Base-by-base conservation (phyloP, 345 rosid species). In the Cardamine chenopodiifolia region DNA sequence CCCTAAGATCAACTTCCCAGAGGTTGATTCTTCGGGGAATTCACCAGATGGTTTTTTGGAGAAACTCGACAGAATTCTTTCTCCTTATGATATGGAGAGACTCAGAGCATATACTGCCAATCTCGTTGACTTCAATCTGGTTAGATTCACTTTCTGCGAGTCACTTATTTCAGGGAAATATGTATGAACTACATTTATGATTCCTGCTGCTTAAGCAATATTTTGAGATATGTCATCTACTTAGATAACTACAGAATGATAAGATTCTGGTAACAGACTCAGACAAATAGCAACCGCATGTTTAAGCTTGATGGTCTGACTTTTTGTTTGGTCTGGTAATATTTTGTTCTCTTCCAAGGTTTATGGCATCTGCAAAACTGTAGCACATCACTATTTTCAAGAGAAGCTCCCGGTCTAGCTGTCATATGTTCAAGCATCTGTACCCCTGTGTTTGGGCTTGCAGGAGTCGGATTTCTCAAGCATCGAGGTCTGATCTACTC, bases 361-460 rank as follows among this genome's bases (percentile, higher is more conserved):
- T 56, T 53, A 82, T 62, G 90, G 88, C 79, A 68, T 86, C 55
- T 83, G 87, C 78, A 88, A 93, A 12, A 76, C 73, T 68, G 90
- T 95, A 57, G 95, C 98, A 20, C 86, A 80, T 60, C 76, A 79
- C 8, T 95, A 90, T 83, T 95, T 92, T 61, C 87, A 75, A 77
- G 94, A 82, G 90, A 89, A 82, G 90, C 83, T 95, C 76, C 97
- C 96, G 0, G 82, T 92, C 72, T 74, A 97, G 2, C 67, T 92
- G 29, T 83, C 97, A 8, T 81, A 90, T 72, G 90, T 85, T 72
- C 92, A 92, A 80, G 94, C 98, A 40, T 87, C 97, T 62, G 86
- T 95, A 65, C 80, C 92, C 73, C 83, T 92, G 62, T 90, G 89
- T 84, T 72, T 89, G 67, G 99, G 99, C 42, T 86, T 95, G 86